phyloP scores from a whole-genome alignment of 129 eudicot species.

The Kitagawia praeruptora region DNA sequence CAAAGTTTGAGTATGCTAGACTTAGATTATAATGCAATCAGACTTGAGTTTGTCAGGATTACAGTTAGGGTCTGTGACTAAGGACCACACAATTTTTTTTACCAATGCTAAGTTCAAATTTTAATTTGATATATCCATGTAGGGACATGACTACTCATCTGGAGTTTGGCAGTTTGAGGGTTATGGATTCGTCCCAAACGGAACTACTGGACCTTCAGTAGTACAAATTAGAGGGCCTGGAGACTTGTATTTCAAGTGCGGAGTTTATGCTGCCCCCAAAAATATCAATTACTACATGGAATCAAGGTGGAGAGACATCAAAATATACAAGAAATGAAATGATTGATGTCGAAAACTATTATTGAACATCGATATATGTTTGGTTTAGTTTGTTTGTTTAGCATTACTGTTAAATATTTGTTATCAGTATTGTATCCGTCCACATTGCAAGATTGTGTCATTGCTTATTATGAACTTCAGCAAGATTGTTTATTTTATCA shows the following conservation, averaged over 20 bases:
- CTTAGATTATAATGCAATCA: not conserved
- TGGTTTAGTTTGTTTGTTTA: not conserved
- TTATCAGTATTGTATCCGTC: not conserved
- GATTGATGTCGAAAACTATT: too few relatives aligned
- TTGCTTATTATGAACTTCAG: not conserved
- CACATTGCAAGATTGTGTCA: not conserved
- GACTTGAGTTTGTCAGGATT: not conserved
- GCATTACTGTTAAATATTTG: not conserved
- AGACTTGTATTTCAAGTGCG: conserved; percentile 10
- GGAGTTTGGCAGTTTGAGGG: conserved; percentile 45
- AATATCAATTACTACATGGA: conserved; percentile 13
- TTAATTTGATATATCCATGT: not conserved
- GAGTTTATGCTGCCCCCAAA: conserved; percentile 12
- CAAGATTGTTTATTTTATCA: not conserved
- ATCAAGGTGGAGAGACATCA: conserved; percentile 14
- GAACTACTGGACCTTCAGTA: conserved; percentile 36
- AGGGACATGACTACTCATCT: conserved; percentile 42
- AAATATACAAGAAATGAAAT: conserved; percentile 11
- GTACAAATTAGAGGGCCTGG: conserved; percentile 26
- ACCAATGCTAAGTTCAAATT: not conserved
- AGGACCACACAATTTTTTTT: not conserved
- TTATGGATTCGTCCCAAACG: conserved; percentile 34
- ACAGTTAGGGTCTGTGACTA: not conserved
- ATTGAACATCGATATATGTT: not conserved
- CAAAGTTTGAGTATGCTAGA: not conserved